These are phyloP conservation scores for Scytalidium sp. DNA, from an alignment of 2,329 filamentous ascomycete species.

Conservation along the genomic window DNA sequence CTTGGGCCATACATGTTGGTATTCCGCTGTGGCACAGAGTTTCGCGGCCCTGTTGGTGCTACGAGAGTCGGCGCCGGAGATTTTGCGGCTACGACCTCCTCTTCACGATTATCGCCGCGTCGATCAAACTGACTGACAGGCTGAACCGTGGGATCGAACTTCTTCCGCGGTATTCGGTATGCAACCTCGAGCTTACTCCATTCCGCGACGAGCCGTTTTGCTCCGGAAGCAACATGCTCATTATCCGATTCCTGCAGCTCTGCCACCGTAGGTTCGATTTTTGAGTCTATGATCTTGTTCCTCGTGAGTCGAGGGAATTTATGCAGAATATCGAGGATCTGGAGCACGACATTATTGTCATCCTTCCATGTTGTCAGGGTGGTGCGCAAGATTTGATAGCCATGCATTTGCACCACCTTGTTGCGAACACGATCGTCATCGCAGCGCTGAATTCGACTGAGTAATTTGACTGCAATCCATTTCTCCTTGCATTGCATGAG, in stretches of 20 bases:
- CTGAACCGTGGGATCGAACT: constrained; percentile 67
- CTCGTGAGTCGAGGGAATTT: constrained; percentile 85
- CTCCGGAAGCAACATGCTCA: constrained; percentile 69
- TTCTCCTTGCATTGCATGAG: constrained; percentile 99
- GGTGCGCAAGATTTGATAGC: constrained; percentile 90
- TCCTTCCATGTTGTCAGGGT: constrained; percentile 83
- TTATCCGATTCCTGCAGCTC: constrained; percentile 66
- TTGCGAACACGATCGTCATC: constrained; percentile 85
- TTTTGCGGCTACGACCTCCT: constrained; percentile 35
- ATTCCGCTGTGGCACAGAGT: constrained; percentile 51
- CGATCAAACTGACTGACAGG: constrained; percentile 57
- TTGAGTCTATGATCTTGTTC: constrained; percentile 96
- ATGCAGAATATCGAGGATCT: constrained; percentile 86
- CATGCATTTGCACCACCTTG: constrained; percentile 92
- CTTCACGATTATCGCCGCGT: constrained; percentile 61
- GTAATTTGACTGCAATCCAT: constrained; percentile 96
- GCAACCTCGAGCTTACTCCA: constrained; percentile 90
- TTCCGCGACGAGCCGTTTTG: constrained; percentile 69
- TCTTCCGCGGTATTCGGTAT: constrained; percentile 90
- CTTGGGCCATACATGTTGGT: constrained; percentile 44
- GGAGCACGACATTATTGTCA: constrained; percentile 84
- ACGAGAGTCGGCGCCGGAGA: constrained; percentile 15
- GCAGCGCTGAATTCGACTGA: constrained; percentile 82
- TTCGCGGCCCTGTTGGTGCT: constrained; percentile 46
- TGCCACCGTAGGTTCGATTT: constrained; percentile 81